Base-by-base conservation (phyloP, 2,329 filamentous ascomycete species). In the Rutstroemia sydowiana region DNA sequence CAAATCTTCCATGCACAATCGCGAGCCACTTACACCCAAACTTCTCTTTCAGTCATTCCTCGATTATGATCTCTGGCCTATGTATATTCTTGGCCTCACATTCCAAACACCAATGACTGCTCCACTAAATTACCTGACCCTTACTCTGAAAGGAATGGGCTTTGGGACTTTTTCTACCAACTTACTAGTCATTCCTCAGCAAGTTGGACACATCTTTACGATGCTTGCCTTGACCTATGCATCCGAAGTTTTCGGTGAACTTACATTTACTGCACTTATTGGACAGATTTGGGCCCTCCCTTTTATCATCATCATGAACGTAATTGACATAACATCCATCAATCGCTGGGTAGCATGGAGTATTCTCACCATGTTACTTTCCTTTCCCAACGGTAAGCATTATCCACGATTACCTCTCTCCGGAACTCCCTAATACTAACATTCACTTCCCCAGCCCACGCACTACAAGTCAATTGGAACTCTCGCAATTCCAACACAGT, bases 91-190 rank as follows among this genome's bases (percentile, higher is more conserved):
- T 14, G 69, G 70, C 5, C 55, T 71, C 1, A 66, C 69, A 0
- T 74, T 75, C 54, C 75, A 78, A 53, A 77, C 81, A 18, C 81
- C 81, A 0, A 70, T 69, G 52, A 42, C 52, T n/a, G 57, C 72
- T 0, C 75, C 76, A 0, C 63, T 70, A 1, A 70, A 71, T 14
- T 85, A 84, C 55, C 70, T 86, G 5, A 81, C 82, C 0, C 72
- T 83, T 5, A 78, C 75, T 1, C 70, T 85, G 5, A 74, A 75
- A 42, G 68, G 70, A 1, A 68, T 85, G 0, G 82, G 75, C 2
- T 84, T 83, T 66, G 68, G 72, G 54, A 80, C 77, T 2, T 82
- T 87, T 64, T 68, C 79, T 20, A 74, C 80, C 1, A 87, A 85
- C 60, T 63, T 87, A 31, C 72, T 87, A 7, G 75, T 76, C 2